phyloP scores from a whole-genome alignment of 2,329 filamentous ascomycete species.

The Verticillium nubilum region DNA sequence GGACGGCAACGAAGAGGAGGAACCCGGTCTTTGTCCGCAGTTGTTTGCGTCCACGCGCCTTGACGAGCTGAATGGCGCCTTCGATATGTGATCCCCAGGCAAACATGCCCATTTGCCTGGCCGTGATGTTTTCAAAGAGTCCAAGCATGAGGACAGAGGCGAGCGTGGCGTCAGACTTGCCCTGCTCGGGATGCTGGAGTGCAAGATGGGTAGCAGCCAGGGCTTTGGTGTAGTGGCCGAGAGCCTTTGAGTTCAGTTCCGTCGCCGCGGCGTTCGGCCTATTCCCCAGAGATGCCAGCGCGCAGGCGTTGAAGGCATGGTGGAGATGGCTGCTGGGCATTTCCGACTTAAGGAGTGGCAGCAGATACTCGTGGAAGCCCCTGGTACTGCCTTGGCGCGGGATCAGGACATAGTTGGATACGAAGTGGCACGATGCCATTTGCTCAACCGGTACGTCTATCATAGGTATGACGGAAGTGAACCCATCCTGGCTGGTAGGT shows the following conservation, averaged over 20 bases:
- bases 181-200: constrained; percentile 41
- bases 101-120: constrained; percentile 14
- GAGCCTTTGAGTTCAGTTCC: constrained; percentile 32
- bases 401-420: constrained; percentile 54
- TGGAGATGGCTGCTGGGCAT: constrained; percentile 40
- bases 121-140: constrained; percentile 47
- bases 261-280: constrained; percentile 29
- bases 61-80: constrained; percentile 57
- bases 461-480: constrained; percentile 22
- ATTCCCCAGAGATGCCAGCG: constrained; percentile 52
- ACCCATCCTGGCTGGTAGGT: background rate
- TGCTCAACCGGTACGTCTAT: constrained; percentile 45
- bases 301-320: constrained; percentile 54
- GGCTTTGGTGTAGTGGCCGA: constrained; percentile 50
- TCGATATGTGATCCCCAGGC: constrained; percentile 62
- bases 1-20: constrained; percentile 52
- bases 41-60: constrained; percentile 50
- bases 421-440: constrained; percentile 53
- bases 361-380: constrained; percentile 54
- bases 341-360: constrained; percentile 47
- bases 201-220: constrained; percentile 47
- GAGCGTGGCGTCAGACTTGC: constrained; percentile 51
- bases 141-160: constrained; percentile 55
- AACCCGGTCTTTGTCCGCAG: constrained; percentile 46
- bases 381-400: constrained; percentile 43